Conservation (phyloP, 345 rosid genomes). For the Sisymbrium irio region DNA sequence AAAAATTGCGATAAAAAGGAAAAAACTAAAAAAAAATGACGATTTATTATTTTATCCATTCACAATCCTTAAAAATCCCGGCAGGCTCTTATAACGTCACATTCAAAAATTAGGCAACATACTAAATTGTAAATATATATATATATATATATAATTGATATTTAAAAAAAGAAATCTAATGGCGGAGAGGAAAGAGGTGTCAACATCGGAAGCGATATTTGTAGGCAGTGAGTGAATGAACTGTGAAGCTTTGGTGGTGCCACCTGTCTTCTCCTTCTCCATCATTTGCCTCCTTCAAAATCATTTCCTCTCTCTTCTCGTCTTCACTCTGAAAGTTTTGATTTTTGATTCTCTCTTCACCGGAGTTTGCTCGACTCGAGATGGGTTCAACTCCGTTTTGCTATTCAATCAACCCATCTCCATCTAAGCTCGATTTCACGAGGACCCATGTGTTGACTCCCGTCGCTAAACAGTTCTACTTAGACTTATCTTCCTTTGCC, state of each 20-base stretch:
- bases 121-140: no score
- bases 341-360: background rate
- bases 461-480: constrained; percentile 25
- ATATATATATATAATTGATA: no score
- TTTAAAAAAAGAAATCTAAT: no score
- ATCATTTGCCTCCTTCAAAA: constrained; percentile 26
- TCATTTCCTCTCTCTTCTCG: constrained; percentile 13
- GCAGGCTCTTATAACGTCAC: constrained; percentile 15
- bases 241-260: constrained; percentile 26
- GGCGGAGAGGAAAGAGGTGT: constrained; percentile 22
- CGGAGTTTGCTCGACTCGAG: background rate
- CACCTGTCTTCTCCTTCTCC: constrained; percentile 42
- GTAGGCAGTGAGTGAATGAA: constrained; percentile 14
- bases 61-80: constrained; percentile 29
- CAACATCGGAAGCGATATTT: constrained; percentile 28
- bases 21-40: background rate
- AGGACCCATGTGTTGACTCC: constrained; percentile 49
- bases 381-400: constrained; percentile 67
- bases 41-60: constrained; percentile 19
- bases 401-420: constrained; percentile 47
- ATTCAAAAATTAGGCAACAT: background rate
- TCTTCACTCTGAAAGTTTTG: background rate
- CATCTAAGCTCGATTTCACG: constrained; percentile 44
- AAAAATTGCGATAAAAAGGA: constrained; percentile 11
- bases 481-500: constrained; percentile 45